Conservation (phyloP, 495 filamentous ascomycete genomes). For the Aspergillus saccharolyticus region DNA sequence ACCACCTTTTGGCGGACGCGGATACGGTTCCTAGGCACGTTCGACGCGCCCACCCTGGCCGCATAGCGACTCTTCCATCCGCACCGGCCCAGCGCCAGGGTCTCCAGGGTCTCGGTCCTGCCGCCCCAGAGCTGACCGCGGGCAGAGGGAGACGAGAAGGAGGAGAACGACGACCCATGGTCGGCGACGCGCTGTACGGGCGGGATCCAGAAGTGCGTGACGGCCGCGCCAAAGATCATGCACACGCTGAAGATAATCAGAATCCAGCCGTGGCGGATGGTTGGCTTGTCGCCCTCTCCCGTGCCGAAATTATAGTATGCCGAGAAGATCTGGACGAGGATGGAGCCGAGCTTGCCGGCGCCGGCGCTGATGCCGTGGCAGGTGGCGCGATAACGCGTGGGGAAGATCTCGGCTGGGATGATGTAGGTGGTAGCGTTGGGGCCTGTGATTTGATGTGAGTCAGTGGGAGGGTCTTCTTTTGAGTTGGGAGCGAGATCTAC, state of each 20-base stretch:
- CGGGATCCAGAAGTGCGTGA: slow-evolving; percentile 45
- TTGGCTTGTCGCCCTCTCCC: slow-evolving; percentile 26
- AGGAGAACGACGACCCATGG: background rate
- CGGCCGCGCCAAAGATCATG: slow-evolving; percentile 42
- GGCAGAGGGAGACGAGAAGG: slow-evolving; percentile 7
- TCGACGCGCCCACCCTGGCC: slow-evolving; percentile 5
- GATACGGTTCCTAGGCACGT: background rate
- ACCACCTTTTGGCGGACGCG: background rate
- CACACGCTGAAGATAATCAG: slow-evolving; percentile 42
- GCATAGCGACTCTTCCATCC: slow-evolving; percentile 38
- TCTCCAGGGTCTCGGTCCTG: slow-evolving; percentile 39
- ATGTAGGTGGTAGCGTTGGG: slow-evolving; percentile 61
- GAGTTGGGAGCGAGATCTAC: too few relatives aligned
- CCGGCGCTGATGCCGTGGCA: slow-evolving; percentile 54
- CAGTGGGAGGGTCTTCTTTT: too few relatives aligned
- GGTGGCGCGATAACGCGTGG: slow-evolving; percentile 54
- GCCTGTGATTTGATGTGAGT: slow-evolving; percentile 18
- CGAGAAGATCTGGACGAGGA: slow-evolving; percentile 51
- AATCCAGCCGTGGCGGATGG: slow-evolving; percentile 38
- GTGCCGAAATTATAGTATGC: slow-evolving; percentile 40
- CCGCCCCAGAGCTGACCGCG: slow-evolving; percentile 34
- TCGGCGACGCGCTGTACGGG: slow-evolving; percentile 26
- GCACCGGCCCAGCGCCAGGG: slow-evolving; percentile 34
- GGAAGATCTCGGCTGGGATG: slow-evolving; percentile 56
- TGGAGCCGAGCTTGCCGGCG: slow-evolving; percentile 53